These are phyloP conservation scores for Diddensiella transvaalensis DNA, from an alignment of 805 yeast species.

Conservation along the genomic window DNA sequence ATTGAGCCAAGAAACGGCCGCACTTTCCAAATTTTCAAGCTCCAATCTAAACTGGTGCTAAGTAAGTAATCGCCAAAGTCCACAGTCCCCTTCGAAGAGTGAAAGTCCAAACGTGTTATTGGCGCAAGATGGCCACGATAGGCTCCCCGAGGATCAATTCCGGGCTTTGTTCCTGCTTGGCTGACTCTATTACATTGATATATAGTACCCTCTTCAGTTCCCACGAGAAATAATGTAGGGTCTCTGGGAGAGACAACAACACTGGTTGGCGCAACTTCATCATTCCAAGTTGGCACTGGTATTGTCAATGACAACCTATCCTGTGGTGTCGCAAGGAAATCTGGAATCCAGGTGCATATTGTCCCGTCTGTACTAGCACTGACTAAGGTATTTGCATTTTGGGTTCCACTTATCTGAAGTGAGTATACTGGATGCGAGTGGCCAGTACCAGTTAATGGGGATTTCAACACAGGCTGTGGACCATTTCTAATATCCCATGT, in stretches of 20 bases:
- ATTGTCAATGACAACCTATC: conserved; percentile 28
- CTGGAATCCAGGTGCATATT: conserved; percentile 37
- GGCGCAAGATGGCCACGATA: conserved; percentile 36
- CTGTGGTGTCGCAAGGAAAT: conserved; percentile 36
- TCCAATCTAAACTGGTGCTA: conserved; percentile 37
- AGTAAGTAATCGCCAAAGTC: conserved; percentile 30
- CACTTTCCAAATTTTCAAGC: conserved; percentile 35
- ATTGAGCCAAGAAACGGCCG: conserved; percentile 9
- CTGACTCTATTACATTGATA: conserved; percentile 33
- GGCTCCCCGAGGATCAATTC: conserved; percentile 26
- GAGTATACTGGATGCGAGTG: conserved; percentile 35
- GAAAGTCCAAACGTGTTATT: conserved; percentile 32
- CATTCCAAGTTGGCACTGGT: conserved; percentile 24
- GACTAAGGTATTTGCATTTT: conserved; percentile 29
- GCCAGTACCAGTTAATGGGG: conserved; percentile 32
- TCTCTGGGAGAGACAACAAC: conserved; percentile 30
- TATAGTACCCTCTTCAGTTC: conserved; percentile 37
- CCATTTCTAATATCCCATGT: conserved; percentile 47
- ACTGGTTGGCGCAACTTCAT: conserved; percentile 32
- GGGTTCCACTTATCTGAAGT: conserved; percentile 29
- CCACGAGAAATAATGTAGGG: conserved; percentile 33
- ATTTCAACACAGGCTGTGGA: conserved; percentile 31
- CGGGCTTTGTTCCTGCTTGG: conserved; percentile 31
- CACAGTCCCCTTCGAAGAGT: conserved; percentile 24
- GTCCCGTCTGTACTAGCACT: conserved; percentile 39